Evolutionary conservation across 2,329 filamentous ascomycete genomes (phyloP), one percentile per base, ranked within the genome.

Genomic region (Ambrosiella xylebori): DNA sequence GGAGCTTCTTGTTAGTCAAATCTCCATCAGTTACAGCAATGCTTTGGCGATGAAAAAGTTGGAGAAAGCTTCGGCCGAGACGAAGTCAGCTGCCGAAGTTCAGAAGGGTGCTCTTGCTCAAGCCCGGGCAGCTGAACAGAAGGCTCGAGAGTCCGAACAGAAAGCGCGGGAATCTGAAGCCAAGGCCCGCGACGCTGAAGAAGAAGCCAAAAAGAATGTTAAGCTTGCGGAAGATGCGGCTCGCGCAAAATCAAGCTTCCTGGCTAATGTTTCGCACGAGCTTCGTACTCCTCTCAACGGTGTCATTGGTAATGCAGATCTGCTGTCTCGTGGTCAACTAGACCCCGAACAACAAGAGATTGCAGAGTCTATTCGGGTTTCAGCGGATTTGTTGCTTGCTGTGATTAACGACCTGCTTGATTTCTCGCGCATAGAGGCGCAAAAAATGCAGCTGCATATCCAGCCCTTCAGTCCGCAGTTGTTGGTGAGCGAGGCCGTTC

Each of bases 351-450:
- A 94, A 68, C 76, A 82, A 38, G 88, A 94, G 63, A 93, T 89
- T 75, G 86, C 87, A 3, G 88, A 94, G 66, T 91, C 88, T 13
- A 93, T 94, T 57, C 81, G 88, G 54, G 78, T 90, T 38, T 94
- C 87, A 54, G 88, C 88, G 0, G 89, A 96, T 66, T 81, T 93
- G 13, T 72, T 96, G 12, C 74, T 96, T 35, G 93, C 89, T 0
- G 88, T 96, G 53, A 96, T 96, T 71, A 96, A 96, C 66, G 91
- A 97, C 66, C 95, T 96, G 57, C 75, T 96, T 3, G 91, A 97
- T 69, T 94, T 95, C 67, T 95, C 89, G 36, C 94, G 95, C 69
- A 88, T 93, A 73, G 88, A 95, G 68, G 88, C 86, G 2, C 87
- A 90, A 64, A 85, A 88, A 68, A 83, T 95, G 73, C 88, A 93